phyloP scores from a whole-genome alignment of 2,329 filamentous ascomycete species.

The Ophiostoma triangulosporum region DNA sequence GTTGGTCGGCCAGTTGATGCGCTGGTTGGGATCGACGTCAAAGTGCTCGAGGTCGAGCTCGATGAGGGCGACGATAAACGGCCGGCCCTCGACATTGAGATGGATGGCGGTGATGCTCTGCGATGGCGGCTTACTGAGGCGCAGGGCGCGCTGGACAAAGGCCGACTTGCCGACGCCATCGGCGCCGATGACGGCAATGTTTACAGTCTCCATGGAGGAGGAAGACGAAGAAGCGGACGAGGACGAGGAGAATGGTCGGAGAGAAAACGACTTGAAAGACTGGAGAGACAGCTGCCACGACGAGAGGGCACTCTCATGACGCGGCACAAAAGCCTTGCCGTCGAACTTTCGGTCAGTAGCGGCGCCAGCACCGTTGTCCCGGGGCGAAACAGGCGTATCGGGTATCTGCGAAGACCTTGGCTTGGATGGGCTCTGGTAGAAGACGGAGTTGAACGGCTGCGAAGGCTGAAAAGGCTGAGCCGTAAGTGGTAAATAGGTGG shows the following conservation, averaged over 20 bases:
- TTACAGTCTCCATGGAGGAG: constrained; percentile 41
- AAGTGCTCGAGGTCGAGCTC: constrained; percentile 55
- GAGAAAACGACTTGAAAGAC: not conserved
- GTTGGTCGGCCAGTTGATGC: constrained; percentile 54
- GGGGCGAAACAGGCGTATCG: not conserved
- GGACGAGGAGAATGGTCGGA: not conserved
- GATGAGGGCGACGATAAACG: constrained; percentile 46
- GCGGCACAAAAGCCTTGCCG: not conserved
- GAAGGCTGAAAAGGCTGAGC: not conserved
- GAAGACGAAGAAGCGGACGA: not conserved
- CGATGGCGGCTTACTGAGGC: constrained; percentile 37
- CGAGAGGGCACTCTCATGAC: not conserved
- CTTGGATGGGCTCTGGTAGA: not conserved
- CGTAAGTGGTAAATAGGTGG: not conserved
- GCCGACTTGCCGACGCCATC: constrained; percentile 54
- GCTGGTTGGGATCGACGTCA: constrained; percentile 42
- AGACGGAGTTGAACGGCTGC: not conserved
- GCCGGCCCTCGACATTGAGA: constrained; percentile 43
- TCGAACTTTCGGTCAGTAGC: not conserved
- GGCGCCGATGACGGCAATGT: constrained; percentile 53
- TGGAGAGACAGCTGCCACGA: not conserved
- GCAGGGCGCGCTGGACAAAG: constrained; percentile 50
- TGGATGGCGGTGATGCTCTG: constrained; percentile 42
- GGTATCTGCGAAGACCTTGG: not conserved
- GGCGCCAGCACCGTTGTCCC: not conserved